Conservation (phyloP, 345 rosid species). For the Lumnitzera littorea region DNA sequence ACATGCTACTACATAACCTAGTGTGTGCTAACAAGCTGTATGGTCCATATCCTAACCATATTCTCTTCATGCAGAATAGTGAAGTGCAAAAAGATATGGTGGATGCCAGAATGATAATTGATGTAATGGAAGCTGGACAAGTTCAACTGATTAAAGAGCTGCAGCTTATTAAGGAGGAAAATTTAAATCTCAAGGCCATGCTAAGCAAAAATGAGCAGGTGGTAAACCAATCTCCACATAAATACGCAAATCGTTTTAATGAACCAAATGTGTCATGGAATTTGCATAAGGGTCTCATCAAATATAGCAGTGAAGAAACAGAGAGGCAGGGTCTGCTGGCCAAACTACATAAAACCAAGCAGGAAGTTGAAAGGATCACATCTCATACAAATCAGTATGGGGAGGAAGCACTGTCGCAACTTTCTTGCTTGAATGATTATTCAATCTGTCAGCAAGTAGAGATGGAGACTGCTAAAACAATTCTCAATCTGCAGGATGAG, state of each 20-base stretch:
- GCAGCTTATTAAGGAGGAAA: conserved; percentile 39
- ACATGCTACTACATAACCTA: conserved; percentile 15
- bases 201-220: conserved; percentile 25
- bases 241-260: conserved; percentile 17
- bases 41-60: conserved; percentile 17
- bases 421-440: conserved; percentile 52
- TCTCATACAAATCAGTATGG: conserved; percentile 45
- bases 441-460: conserved; percentile 76
- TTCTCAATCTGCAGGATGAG: conserved; percentile 80
- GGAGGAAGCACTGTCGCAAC: conserved; percentile 43
- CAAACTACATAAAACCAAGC: conserved; percentile 42
- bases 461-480: conserved; percentile 66
- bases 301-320: conserved; percentile 20
- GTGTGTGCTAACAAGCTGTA: conserved; percentile 28
- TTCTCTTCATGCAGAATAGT: conserved; percentile 19
- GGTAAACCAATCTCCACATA: conserved; percentile 23
- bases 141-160: conserved; percentile 30
- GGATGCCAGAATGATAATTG: conserved; percentile 28
- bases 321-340: conserved; percentile 30
- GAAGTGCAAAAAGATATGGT: conserved; percentile 26
- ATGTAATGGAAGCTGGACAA: conserved; percentile 35
- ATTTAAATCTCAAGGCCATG: conserved; percentile 27
- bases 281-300: conserved; percentile 13
- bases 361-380: conserved; percentile 57
- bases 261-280: conserved; percentile 17